These are phyloP conservation scores for Pythium sp. DNA, from an alignment of 352 stramenopile species.

Conservation along the genomic window DNA sequence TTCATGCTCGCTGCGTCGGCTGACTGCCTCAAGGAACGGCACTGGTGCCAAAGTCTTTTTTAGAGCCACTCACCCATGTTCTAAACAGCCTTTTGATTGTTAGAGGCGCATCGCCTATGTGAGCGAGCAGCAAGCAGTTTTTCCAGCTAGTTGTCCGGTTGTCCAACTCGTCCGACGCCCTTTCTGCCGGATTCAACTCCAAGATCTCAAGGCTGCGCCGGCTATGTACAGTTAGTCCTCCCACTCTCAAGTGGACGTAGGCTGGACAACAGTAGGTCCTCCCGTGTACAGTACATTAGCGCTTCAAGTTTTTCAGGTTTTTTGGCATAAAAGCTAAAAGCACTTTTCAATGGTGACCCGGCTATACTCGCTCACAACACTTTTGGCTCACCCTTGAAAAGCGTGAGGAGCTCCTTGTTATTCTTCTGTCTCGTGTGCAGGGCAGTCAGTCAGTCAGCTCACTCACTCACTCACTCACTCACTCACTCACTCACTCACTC, in stretches of 20 bases:
- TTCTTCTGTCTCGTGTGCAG: neutral
- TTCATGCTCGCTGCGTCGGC: neutral
- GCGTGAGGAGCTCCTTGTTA: neutral
- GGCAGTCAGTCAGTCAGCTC: neutral
- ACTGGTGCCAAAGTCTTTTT: neutral
- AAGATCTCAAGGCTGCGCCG: neutral
- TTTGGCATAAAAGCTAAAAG: neutral
- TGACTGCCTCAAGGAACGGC: neutral
- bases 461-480: too few species aligned
- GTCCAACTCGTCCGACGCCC: neutral
- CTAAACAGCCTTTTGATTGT: neutral
- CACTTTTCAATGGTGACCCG: neutral
- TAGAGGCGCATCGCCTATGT: neutral
- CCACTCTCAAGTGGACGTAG: neutral
- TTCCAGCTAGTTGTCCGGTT: neutral
- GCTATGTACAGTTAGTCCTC: neutral
- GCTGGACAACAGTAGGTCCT: constrained; percentile 5
- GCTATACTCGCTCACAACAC: constrained; percentile 2
- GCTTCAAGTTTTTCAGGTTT: neutral
- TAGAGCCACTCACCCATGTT: neutral
- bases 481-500: too few species aligned
- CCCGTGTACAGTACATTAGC: neutral
- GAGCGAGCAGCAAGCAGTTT: neutral
- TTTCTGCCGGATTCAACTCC: constrained; percentile 13
- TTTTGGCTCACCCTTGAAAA: constrained; percentile 9